Evolutionary conservation across 192 early-diverging fungal species (phyloP), one percentile per base, ranked within the genome.

Genomic region (Umbelopsis sp.): DNA sequence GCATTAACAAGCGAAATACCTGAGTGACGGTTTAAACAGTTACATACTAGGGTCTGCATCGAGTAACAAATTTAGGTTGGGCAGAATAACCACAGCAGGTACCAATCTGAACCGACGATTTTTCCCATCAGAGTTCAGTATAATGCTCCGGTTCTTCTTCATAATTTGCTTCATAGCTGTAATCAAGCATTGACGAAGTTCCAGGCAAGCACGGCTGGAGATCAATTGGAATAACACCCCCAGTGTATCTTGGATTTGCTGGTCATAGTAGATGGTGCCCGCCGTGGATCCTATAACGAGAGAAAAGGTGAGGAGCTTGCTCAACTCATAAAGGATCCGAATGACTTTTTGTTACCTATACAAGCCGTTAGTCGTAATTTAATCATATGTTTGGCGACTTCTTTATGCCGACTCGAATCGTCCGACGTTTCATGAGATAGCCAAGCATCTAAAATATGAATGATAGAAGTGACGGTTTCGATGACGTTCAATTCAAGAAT

Each of bases 111-210:
- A 22, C 12, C 18, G 55, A 13, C 16, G 12, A 18, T 61, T 61
- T 16, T 61, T 61, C 12, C 13, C 3, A 18, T 61, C 18, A 16
- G 13, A 16, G 16, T 13, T 61, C 15, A 35, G 1, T 16, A 61
- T 0, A 1, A 30, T 25, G 5, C 30, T 30, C 6, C 13, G 27
- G 13, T 61, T 61, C 25, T 61, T 27, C 27, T 61, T 61, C 55
- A 61, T 61, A n/a, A 61, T 61, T 18, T 35, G 55, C 27, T 61
- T 61, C 13, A 61, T 25, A 27, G 55, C 55, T 33, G 55, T 25
- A 1, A 61, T 30, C 11, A 61, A 25, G 16, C 55, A 61, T 61
- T 61, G 55, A 1, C 55, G 25, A 35, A 61, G 55, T 6, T 61
- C 55, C 4, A 61, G 33, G 13, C 33, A 35, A 13, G 55, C 55